A percentile compares a stretch with the other conserved stretches of the same genome.
phyloP scores from a whole-genome alignment of 495 filamentous ascomycete genomes.

The Aspergillus incahuasiensis region DNA sequence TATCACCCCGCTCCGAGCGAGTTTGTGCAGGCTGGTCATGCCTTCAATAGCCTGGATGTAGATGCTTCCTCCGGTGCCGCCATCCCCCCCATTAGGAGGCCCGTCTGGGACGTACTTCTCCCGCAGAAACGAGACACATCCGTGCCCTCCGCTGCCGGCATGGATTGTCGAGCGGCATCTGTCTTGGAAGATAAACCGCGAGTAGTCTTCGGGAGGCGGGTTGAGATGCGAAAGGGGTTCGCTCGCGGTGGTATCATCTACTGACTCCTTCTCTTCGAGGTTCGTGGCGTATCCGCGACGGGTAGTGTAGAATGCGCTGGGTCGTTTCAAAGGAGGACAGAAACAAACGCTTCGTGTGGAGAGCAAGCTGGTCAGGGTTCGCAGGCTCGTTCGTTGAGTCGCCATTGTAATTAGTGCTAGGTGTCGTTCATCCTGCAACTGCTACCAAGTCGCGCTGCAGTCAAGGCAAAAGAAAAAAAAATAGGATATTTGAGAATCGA shows the following conservation, averaged over 20 bases:
- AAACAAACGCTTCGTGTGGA: conserved; percentile 31
- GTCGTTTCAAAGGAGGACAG: conserved; percentile 24
- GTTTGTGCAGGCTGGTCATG: conserved; percentile 88
- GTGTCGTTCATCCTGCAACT: conserved; percentile 16
- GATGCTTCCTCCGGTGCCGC: conserved; percentile 82
- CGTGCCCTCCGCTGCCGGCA: conserved; percentile 78
- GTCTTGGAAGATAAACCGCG: conserved; percentile 77
- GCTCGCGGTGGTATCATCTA: conserved; percentile 5
- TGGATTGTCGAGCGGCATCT: conserved; percentile 70
- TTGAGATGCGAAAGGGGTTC: conserved; percentile 56
- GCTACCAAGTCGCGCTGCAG: not conserved
- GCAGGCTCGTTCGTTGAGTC: conserved; percentile 22
- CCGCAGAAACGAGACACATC: conserved; percentile 87
- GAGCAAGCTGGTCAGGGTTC: conserved; percentile 14
- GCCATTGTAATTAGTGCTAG: conserved; percentile 19
- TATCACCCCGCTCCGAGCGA: conserved; percentile 69
- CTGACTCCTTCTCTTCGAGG: conserved; percentile 11
- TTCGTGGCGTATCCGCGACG: conserved; percentile 35
- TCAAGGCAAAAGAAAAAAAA: not conserved
- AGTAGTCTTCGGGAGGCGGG: conserved; percentile 76
- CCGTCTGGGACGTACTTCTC: conserved; percentile 84
- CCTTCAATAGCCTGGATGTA: conserved; percentile 92
- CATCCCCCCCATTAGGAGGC: conserved; percentile 95
- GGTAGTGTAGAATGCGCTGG: conserved; percentile 19
- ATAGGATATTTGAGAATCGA: not conserved